Percentiles rank a stretch among this genome's conserved stretches.
Conservation (phyloP, 257 asterid genomes). For the Ligustrum vulgare region DNA sequence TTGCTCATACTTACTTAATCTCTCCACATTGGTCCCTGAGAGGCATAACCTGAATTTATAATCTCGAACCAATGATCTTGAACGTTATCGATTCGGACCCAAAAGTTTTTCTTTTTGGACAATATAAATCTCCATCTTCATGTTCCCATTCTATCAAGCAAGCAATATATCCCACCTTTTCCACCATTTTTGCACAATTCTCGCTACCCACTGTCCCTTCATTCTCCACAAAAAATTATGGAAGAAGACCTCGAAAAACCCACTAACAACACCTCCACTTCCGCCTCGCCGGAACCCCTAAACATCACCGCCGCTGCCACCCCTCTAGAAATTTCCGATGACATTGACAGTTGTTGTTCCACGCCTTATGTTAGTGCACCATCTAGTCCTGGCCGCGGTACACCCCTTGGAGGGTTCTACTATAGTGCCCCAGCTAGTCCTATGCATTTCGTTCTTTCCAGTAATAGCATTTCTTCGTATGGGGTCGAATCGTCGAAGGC, state of each 20-base stretch:
- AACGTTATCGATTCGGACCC: too few relatives aligned
- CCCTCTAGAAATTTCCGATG: slow-evolving; percentile 40
- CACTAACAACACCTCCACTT: slow-evolving; percentile 26
- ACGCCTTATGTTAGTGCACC: slow-evolving; percentile 96
- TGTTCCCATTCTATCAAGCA: slow-evolving; percentile 17
- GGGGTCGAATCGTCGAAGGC: slow-evolving; percentile 21
- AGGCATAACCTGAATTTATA: too few relatives aligned
- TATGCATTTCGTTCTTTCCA: slow-evolving; percentile 67
- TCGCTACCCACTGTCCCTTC: slow-evolving; percentile 5
- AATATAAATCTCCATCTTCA: slow-evolving; percentile 30
- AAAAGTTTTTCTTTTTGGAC: too few relatives aligned
- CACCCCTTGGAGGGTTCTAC: slow-evolving; percentile 55
- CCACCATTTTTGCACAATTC: slow-evolving; percentile 24
- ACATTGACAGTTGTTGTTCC: slow-evolving; percentile 72
- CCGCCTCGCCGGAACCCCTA: slow-evolving; percentile 15
- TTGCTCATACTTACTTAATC: too few relatives aligned
- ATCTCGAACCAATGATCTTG: too few relatives aligned
- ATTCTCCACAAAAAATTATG: slow-evolving; percentile 37
- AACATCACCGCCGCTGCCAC: slow-evolving; percentile 2
- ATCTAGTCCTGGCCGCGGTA: slow-evolving; percentile 72
- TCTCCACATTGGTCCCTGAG: too few relatives aligned
- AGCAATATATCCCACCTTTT: slow-evolving; percentile 4
- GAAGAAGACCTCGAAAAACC: slow-evolving; percentile 35
- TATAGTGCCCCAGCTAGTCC: slow-evolving; percentile 93
- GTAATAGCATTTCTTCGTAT: slow-evolving; percentile 16